Conservation (phyloP, 768 basidiomycete genomes). For the Pisolithus microcarpus region DNA sequence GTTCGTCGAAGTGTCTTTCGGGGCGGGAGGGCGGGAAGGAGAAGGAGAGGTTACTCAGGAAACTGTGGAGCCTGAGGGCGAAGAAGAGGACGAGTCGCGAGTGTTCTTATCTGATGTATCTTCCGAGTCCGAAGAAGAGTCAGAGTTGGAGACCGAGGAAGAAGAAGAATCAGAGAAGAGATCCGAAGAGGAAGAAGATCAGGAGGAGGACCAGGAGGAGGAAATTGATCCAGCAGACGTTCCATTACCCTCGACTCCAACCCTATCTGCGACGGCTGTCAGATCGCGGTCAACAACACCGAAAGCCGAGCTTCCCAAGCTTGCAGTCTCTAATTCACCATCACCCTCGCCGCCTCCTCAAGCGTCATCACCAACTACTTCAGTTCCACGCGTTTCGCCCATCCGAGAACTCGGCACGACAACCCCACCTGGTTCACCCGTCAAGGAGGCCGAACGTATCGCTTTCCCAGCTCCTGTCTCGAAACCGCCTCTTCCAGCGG, state of each 20-base stretch:
- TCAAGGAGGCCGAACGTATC: slow-evolving; percentile 36
- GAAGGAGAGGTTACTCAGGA: slow-evolving; percentile 19
- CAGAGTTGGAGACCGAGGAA: too few relatives aligned
- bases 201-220: slow-evolving; percentile 4
- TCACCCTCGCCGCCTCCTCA: slow-evolving; percentile 27
- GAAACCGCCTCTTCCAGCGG: slow-evolving; percentile 12
- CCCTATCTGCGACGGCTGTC: slow-evolving; percentile 24
- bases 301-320: slow-evolving; percentile 42
- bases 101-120: slow-evolving; percentile 21
- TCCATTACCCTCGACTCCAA: slow-evolving; percentile 25
- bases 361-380: too few relatives aligned
- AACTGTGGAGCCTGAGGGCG: slow-evolving; percentile 23
- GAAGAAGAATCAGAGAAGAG: slow-evolving; percentile 20
- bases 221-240: slow-evolving; percentile 18
- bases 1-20: slow-evolving; percentile 38
- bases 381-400: too few relatives aligned
- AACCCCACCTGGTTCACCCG: slow-evolving; percentile 62
- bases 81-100: slow-evolving; percentile 28
- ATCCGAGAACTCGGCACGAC: too few relatives aligned
- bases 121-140: too few relatives aligned
- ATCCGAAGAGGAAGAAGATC: slow-evolving; percentile 11
- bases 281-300: slow-evolving; percentile 57
- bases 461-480: slow-evolving; percentile 9
- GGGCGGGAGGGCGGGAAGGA: slow-evolving; percentile 1
- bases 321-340: slow-evolving; percentile 29